Percentiles rank a stretch among this genome's conserved stretches.
phyloP scores from a whole-genome alignment of 2,329 filamentous ascomycete species.

The Taxawa tesnikishii region DNA sequence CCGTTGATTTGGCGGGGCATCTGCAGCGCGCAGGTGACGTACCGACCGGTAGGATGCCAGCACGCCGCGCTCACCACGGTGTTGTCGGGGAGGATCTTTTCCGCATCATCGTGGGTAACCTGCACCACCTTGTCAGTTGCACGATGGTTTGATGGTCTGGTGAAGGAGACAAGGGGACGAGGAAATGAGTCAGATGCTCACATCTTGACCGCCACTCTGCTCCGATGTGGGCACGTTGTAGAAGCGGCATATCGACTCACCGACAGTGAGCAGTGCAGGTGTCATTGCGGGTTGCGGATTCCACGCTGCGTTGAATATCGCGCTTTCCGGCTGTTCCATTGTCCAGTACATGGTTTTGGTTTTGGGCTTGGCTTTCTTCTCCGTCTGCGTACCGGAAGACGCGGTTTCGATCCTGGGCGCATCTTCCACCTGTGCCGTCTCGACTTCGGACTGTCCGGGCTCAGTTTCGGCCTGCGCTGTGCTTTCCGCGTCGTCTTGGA shows the following conservation, averaged over 20 bases:
- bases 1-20: slow-evolving; percentile 8
- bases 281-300: slow-evolving; percentile 13
- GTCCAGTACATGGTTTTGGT: slow-evolving; percentile 21
- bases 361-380: slow-evolving; percentile 17
- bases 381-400: slow-evolving; percentile 18
- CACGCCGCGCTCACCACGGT: slow-evolving; percentile 18
- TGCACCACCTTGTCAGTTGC: not conserved
- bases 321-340: slow-evolving; percentile 17
- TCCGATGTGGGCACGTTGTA: slow-evolving; percentile 16
- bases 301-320: slow-evolving; percentile 17
- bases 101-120: slow-evolving; percentile 13
- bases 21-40: slow-evolving; percentile 18
- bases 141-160: not conserved
- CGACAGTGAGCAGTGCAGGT: slow-evolving; percentile 18
- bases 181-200: not conserved
- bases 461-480: slow-evolving; percentile 13
- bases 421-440: slow-evolving; percentile 12
- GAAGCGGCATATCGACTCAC: slow-evolving; percentile 20
- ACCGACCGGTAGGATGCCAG: slow-evolving; percentile 21
- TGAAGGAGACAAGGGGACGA: no score
- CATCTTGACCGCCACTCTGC: not conserved
- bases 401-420: slow-evolving; percentile 3
- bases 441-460: slow-evolving; percentile 11
- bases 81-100: slow-evolving; percentile 13
- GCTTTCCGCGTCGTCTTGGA: slow-evolving; percentile 20